Percentiles rank a stretch among this genome's conserved stretches.
Conservation (phyloP, 768 basidiomycete species). For the Ramaria sp. region DNA sequence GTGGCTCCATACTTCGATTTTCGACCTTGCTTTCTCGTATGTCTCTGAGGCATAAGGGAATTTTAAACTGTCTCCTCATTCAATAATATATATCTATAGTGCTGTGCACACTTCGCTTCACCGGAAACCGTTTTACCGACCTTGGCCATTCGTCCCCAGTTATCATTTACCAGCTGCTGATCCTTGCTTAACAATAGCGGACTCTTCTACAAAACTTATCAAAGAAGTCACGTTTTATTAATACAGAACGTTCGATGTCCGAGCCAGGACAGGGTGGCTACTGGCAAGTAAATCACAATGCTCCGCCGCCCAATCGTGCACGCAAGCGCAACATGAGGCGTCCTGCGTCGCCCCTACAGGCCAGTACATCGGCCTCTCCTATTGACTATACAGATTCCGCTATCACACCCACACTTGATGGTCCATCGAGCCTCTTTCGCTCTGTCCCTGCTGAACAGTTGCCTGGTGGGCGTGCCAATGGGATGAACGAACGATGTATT, state of each 20-base stretch:
- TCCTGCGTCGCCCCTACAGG: not conserved
- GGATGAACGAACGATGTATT: not conserved
- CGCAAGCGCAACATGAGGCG: not conserved
- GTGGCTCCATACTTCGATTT: not conserved
- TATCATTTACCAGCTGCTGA: not conserved
- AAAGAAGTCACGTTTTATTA: conserved; percentile 1
- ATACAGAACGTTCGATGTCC: conserved; percentile 3
- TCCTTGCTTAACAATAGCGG: not conserved
- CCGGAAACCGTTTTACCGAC: no score
- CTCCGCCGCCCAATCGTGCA: not conserved
- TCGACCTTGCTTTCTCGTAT: not conserved
- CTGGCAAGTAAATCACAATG: conserved; percentile 5
- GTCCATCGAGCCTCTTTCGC: conserved; percentile 1
- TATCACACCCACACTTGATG: not conserved
- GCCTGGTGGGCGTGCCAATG: not conserved
- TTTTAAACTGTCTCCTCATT: not conserved
- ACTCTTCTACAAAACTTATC: conserved; percentile 7
- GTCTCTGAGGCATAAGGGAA: not conserved
- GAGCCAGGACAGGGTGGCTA: conserved; percentile 6
- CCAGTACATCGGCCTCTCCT: not conserved
- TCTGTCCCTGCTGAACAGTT: not conserved
- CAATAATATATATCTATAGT: no score
- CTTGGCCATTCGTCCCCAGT: no score
- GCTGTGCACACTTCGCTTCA: no score
- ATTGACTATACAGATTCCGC: not conserved